phyloP scores from a whole-genome alignment of 495 filamentous ascomycete genomes.

The Chaetomidium leptoderma region DNA sequence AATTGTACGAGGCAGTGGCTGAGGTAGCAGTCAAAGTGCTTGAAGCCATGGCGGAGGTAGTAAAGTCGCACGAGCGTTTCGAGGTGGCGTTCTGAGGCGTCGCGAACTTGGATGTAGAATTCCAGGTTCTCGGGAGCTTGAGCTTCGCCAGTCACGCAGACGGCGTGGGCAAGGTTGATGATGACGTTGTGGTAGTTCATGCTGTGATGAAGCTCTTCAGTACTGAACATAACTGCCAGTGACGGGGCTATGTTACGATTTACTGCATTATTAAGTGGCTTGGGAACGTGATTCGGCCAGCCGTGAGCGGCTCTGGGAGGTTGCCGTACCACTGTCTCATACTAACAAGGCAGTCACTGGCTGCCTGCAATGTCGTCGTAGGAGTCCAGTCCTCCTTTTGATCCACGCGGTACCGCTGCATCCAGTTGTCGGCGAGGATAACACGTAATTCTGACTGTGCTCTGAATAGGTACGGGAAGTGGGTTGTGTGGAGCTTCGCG shows the following conservation, averaged over 20 bases:
- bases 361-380: too few relatives aligned
- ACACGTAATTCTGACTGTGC: slow-evolving; percentile 25
- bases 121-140: too few relatives aligned
- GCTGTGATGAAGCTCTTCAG: not conserved
- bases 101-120: too few relatives aligned
- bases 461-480: slow-evolving; percentile 23
- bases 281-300: slow-evolving; percentile 24
- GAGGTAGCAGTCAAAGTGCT: too few relatives aligned
- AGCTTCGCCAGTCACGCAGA: not conserved
- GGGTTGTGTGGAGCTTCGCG: slow-evolving; percentile 14
- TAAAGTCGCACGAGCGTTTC: too few relatives aligned
- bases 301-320: slow-evolving; percentile 23
- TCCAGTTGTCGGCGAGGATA: slow-evolving; percentile 18
- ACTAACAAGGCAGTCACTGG: slow-evolving; percentile 10
- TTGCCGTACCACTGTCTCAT: slow-evolving; percentile 18
- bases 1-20: too few relatives aligned
- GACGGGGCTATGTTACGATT: not conserved
- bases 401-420: slow-evolving; percentile 11
- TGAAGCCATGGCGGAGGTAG: too few relatives aligned
- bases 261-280: slow-evolving; percentile 24
- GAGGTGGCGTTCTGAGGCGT: too few relatives aligned
- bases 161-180: not conserved
- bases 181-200: not conserved
- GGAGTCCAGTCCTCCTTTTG: not conserved
- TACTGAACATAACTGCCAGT: not conserved